Evolutionary conservation across 305 asterid species (phyloP).

Genomic region (Petunia hybrid): DNA sequence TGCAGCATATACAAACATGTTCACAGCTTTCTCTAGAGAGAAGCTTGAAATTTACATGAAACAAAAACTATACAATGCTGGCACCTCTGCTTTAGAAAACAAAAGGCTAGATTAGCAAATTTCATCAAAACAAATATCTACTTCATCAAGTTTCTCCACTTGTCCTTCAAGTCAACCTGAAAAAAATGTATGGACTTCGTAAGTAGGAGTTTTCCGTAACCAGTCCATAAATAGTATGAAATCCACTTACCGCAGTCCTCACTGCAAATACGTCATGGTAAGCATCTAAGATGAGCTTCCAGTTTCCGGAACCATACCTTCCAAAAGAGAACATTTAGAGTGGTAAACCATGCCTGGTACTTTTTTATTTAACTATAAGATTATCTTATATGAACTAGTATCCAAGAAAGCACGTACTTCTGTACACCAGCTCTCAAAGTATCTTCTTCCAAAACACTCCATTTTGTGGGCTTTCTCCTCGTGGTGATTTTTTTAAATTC

Average conservation of each 20-base stretch:
- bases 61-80: constrained; percentile 13
- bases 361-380: not conserved
- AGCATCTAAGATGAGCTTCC: constrained; percentile 63
- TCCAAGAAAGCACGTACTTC: constrained; percentile 50
- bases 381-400: too few species aligned
- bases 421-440: constrained; percentile 72
- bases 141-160: constrained; percentile 85
- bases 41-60: constrained; percentile 25
- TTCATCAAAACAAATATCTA: constrained; percentile 34
- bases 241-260: constrained; percentile 69
- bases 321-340: constrained; percentile 30
- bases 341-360: not conserved
- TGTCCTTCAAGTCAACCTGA: constrained; percentile 93
- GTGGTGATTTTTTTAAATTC: constrained; percentile 40
- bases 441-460: constrained; percentile 81
- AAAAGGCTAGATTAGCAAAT: not conserved
- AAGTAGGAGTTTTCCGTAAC: constrained; percentile 19
- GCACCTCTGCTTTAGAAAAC: constrained; percentile 23
- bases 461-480: constrained; percentile 59
- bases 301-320: constrained; percentile 75
- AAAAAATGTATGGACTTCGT: constrained; percentile 24
- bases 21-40: constrained; percentile 10
- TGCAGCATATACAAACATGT: not conserved
- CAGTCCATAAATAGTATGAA: constrained; percentile 3
- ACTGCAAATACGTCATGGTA: constrained; percentile 58